Evolutionary conservation across 1,284 basidiomycete genomes (phyloP).

Genomic region (Ganoderma resinaceum): DNA sequence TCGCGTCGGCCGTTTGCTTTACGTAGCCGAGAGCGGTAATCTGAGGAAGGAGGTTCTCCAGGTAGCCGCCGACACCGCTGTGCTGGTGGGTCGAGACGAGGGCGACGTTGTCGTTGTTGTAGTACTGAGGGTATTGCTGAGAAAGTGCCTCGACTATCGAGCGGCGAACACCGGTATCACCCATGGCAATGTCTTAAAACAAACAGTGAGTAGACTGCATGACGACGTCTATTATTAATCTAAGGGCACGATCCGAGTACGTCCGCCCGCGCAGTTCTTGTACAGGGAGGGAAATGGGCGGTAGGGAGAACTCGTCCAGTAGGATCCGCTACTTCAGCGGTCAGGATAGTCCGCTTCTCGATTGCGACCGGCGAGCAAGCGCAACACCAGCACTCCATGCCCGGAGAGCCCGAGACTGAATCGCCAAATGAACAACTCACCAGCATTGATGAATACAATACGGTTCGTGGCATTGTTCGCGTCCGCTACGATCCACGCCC

Average conservation of each 20-base stretch:
- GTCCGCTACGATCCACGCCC: slow-evolving; percentile 81
- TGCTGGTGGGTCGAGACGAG: slow-evolving; percentile 83
- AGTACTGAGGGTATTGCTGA: slow-evolving; percentile 65
- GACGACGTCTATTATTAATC: too few relatives aligned
- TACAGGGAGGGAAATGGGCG: too few relatives aligned
- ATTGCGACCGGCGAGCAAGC: too few relatives aligned
- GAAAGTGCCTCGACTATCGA: slow-evolving; percentile 68
- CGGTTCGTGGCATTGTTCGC: slow-evolving; percentile 60
- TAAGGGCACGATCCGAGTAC: too few relatives aligned
- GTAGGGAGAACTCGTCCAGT: too few relatives aligned
- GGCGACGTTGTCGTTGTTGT: slow-evolving; percentile 76
- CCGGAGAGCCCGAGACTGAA: not conserved
- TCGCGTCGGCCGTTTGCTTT: slow-evolving; percentile 70
- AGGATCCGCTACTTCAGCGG: too few relatives aligned
- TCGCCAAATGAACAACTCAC: slow-evolving; percentile 40
- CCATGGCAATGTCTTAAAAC: slow-evolving; percentile 76
- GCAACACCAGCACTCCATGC: not conserved
- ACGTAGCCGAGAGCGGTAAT: slow-evolving; percentile 80
- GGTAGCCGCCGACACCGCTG: slow-evolving; percentile 81
- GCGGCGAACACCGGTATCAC: slow-evolving; percentile 79
- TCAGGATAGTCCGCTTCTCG: too few relatives aligned
- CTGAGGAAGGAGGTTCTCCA: slow-evolving; percentile 80
- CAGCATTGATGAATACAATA: slow-evolving; percentile 80
- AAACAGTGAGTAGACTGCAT: not conserved
- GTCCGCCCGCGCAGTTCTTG: too few relatives aligned